Evolutionary conservation across 257 asterid species (phyloP).

Genomic region (Ehretia macrophylla): DNA sequence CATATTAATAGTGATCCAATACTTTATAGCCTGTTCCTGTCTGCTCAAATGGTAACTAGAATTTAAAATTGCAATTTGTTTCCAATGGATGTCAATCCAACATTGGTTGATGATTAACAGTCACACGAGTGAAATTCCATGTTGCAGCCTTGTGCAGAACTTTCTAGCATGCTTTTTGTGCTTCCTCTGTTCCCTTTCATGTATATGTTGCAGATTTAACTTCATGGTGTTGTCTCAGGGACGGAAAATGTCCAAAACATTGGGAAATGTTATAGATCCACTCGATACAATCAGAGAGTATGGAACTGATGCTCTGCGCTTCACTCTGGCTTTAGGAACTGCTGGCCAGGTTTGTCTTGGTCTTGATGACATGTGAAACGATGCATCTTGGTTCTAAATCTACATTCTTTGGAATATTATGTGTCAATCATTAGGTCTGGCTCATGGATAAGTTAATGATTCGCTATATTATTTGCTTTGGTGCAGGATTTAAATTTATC

Average conservation of each 20-base stretch:
- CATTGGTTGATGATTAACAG: no score
- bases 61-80: no score
- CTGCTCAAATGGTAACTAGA: no score
- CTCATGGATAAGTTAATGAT: slow-evolving; percentile 4
- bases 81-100: no score
- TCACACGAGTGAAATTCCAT: no score
- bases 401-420: not conserved
- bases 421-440: not conserved
- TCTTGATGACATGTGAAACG: not conserved
- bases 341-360: slow-evolving; percentile 81
- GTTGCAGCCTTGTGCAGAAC: no score
- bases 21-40: no score
- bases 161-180: not conserved
- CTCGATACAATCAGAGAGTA: slow-evolving; percentile 79
- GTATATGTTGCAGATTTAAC: slow-evolving; percentile 13
- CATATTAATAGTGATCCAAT: no score
- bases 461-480: slow-evolving; percentile 11
- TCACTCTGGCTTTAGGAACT: slow-evolving; percentile 92
- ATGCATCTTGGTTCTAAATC: not conserved
- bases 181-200: slow-evolving; percentile 16
- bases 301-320: slow-evolving; percentile 95
- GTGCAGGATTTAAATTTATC: slow-evolving; percentile 88
- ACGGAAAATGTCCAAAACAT: slow-evolving; percentile 92
- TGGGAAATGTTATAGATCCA: slow-evolving; percentile 93
- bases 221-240: slow-evolving; percentile 56